Evolutionary conservation across 2,329 filamentous ascomycete species (phyloP).

Genomic region (Geoglossum cookeanum): DNA sequence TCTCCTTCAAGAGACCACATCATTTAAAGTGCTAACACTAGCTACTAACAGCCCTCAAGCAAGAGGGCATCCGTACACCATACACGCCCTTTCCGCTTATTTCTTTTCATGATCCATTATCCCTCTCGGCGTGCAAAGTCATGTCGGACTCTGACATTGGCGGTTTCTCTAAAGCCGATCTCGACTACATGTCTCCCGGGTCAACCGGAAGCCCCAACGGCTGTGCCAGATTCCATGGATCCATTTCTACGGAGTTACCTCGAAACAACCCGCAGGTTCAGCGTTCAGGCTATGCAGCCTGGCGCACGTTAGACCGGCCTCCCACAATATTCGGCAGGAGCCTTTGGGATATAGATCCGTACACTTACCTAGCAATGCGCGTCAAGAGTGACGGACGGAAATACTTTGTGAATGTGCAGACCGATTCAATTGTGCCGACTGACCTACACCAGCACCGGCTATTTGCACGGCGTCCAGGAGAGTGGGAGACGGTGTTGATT

Average conservation of each 20-base stretch:
- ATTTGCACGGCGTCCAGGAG: conserved; percentile 55
- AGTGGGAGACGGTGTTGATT: conserved; percentile 92
- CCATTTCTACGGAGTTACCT: conserved; percentile 72
- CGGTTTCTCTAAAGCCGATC: conserved; percentile 55
- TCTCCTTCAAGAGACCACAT: conserved; percentile 13
- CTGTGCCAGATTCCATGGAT: conserved; percentile 70
- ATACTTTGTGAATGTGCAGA: conserved; percentile 92
- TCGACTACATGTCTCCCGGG: conserved; percentile 39
- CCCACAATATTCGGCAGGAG: conserved; percentile 70
- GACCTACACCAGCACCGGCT: conserved; percentile 90
- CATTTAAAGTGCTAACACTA: conserved; percentile 10
- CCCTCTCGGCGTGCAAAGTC: conserved; percentile 37
- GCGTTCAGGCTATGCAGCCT: conserved; percentile 74
- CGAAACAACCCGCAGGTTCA: conserved; percentile 52
- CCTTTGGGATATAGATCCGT: conserved; percentile 79
- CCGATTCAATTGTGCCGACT: conserved; percentile 81
- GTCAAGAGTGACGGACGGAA: conserved; percentile 79
- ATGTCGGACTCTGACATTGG: conserved; percentile 81
- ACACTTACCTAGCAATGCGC: conserved; percentile 68
- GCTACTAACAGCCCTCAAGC: conserved; percentile 36
- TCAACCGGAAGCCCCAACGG: conserved; percentile 29
- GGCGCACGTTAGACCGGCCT: conserved; percentile 60
- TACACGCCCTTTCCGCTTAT: conserved; percentile 44
- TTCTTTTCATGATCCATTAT: conserved; percentile 34
- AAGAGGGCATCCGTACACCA: conserved; percentile 49